Evolutionary conservation across 106 monocot genomes (phyloP).

Genomic region (Iris macrosiphon): DNA sequence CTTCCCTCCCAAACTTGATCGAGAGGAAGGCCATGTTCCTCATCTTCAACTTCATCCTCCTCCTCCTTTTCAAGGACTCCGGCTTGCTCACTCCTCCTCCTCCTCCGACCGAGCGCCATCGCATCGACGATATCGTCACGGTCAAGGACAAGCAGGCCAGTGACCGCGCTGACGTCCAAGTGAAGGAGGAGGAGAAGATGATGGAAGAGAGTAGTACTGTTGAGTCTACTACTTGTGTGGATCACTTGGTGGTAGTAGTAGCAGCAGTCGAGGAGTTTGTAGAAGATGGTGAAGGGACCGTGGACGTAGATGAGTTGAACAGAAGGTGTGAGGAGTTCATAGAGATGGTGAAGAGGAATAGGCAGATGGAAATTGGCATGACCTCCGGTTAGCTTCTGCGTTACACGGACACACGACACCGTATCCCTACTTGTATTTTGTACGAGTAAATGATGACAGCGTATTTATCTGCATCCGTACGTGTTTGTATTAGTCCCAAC

Average conservation of each 20-base stretch:
- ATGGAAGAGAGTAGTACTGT: neutral
- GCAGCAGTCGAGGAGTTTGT: neutral
- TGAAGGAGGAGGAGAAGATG: neutral
- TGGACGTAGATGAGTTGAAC: constrained; percentile 28
- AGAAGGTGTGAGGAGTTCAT: constrained; percentile 47
- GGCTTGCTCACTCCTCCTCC: constrained; percentile 17
- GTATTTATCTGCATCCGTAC: too few relatives aligned
- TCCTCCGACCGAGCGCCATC: neutral
- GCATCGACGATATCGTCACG: neutral
- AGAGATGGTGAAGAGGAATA: constrained; percentile 21
- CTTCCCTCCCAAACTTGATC: neutral
- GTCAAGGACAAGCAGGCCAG: neutral
- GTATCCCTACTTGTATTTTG: too few relatives aligned
- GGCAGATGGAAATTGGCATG: constrained; percentile 7
- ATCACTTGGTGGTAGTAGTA: constrained; percentile 5
- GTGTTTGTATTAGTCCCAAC: too few relatives aligned
- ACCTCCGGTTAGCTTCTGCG: neutral
- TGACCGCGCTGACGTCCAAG: neutral
- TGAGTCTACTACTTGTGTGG: too few relatives aligned
- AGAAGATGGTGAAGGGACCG: neutral
- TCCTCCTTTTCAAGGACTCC: constrained; percentile 38
- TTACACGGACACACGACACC: too few relatives aligned
- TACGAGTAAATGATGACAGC: too few relatives aligned
- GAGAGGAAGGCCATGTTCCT: constrained; percentile 31
- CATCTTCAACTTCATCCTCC: constrained; percentile 43